phyloP scores from a whole-genome alignment of 352 stramenopile genomes.

The Stramenopiles sp. region DNA sequence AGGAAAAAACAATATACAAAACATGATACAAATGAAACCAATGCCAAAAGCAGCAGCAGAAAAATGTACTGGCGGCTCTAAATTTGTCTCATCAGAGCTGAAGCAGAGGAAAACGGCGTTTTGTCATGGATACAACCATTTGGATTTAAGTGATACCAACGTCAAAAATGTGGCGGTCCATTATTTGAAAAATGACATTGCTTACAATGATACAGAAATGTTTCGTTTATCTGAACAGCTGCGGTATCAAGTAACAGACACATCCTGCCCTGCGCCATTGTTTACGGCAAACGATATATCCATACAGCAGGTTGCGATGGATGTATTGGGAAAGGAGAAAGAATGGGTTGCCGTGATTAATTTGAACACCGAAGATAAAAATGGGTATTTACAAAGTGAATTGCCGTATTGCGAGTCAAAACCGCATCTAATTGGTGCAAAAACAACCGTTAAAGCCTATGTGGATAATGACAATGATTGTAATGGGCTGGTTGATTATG shows the following conservation, averaged over 20 bases:
- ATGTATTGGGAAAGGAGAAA: neutral
- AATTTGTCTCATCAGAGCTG: neutral
- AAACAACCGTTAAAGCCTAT: neutral
- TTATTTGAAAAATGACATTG: neutral
- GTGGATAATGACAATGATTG: neutral
- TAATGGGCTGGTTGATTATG: neutral
- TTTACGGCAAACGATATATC: constrained; percentile 4
- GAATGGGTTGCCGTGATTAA: neutral
- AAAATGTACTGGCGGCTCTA: neutral
- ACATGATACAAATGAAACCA: neutral
- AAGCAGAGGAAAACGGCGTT: neutral
- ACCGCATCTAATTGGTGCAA: neutral
- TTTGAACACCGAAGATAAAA: neutral
- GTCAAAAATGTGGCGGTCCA: neutral
- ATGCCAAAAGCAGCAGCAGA: neutral
- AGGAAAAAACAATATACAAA: too few species aligned
- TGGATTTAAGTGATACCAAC: neutral
- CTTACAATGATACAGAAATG: neutral
- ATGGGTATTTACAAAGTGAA: neutral
- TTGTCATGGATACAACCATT: neutral
- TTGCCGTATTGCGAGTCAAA: neutral
- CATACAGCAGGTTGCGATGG: neutral
- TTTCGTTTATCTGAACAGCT: neutral
- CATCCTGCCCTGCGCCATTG: neutral
- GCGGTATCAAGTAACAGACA: neutral